These are phyloP conservation scores for Colletotrichum magnum DNA, from an alignment of 2,329 filamentous ascomycete species.

Conservation along the genomic window DNA sequence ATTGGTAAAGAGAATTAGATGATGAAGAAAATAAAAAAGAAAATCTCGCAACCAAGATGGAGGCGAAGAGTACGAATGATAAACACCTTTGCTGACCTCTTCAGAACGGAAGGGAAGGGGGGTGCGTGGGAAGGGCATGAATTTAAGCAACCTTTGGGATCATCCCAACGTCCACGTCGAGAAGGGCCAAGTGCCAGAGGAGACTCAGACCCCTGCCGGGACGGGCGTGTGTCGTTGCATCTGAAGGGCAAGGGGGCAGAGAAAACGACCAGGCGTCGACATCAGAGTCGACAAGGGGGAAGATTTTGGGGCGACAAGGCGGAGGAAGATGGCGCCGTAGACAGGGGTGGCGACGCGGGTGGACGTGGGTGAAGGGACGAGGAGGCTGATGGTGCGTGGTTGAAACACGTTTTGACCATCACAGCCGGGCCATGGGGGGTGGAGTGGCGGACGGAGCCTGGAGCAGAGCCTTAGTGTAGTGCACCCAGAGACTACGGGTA, in stretches of 20 bases:
- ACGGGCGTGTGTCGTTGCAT: slow-evolving; percentile 37
- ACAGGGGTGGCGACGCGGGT: slow-evolving; percentile 19
- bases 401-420: slow-evolving; percentile 51
- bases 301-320: slow-evolving; percentile 2
- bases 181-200: slow-evolving; percentile 20
- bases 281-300: slow-evolving; percentile 19
- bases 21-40: slow-evolving; percentile 47
- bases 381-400: slow-evolving; percentile 42
- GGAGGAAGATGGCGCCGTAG: not conserved
- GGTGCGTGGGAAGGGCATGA: slow-evolving; percentile 51
- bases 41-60: slow-evolving; percentile 29
- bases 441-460: slow-evolving; percentile 7
- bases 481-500: not conserved
- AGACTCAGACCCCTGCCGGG: slow-evolving; percentile 47
- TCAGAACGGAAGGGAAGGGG: slow-evolving; percentile 45
- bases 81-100: slow-evolving; percentile 27
- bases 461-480: not conserved
- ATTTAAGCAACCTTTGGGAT: slow-evolving; percentile 59
- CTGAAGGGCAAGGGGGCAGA: slow-evolving; percentile 7
- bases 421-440: slow-evolving; percentile 31
- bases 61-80: slow-evolving; percentile 24
- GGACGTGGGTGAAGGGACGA: slow-evolving; percentile 29
- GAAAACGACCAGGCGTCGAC: slow-evolving; percentile 9
- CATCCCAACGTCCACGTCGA: slow-evolving; percentile 48
- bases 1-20: slow-evolving; percentile 41